Conservation (phyloP, 257 asterid species). For the Solanum sparsipilum region DNA sequence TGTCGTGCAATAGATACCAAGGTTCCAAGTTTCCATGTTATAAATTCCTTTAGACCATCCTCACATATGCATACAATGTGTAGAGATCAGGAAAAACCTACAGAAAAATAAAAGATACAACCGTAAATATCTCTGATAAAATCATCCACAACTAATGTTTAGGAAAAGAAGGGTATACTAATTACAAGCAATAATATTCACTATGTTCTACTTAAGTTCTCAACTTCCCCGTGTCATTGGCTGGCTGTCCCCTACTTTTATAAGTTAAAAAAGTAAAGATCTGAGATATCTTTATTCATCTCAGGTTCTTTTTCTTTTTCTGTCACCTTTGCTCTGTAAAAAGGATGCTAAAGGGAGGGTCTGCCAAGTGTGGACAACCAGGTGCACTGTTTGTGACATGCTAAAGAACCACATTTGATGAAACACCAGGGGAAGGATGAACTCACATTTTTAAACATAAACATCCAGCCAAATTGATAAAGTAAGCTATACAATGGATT, state of each 20-base stretch:
- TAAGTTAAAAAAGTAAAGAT: not conserved
- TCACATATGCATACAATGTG: too few species aligned
- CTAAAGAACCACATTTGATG: not conserved
- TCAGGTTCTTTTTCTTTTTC: not conserved
- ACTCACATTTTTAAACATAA: not conserved
- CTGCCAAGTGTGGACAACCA: not conserved
- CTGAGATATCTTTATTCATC: not conserved
- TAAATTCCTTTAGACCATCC: too few species aligned
- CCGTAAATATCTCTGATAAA: not conserved
- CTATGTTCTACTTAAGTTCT: not conserved
- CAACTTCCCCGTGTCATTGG: not conserved
- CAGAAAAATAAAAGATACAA: slow-evolving; percentile 3
- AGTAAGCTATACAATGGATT: not conserved
- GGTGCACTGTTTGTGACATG: not conserved
- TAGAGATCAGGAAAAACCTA: slow-evolving; percentile 97
- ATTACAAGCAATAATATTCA: not conserved
- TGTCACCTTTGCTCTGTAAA: not conserved
- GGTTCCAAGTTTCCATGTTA: too few species aligned
- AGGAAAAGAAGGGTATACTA: not conserved
- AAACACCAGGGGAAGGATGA: not conserved
- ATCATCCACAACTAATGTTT: not conserved
- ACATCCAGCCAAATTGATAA: not conserved
- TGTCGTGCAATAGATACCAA: too few species aligned
- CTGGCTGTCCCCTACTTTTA: not conserved
- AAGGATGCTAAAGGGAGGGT: not conserved